Evolutionary conservation across 176 grass and related monocot genomes (phyloP).

Genomic region (Triticum timopheevii): DNA sequence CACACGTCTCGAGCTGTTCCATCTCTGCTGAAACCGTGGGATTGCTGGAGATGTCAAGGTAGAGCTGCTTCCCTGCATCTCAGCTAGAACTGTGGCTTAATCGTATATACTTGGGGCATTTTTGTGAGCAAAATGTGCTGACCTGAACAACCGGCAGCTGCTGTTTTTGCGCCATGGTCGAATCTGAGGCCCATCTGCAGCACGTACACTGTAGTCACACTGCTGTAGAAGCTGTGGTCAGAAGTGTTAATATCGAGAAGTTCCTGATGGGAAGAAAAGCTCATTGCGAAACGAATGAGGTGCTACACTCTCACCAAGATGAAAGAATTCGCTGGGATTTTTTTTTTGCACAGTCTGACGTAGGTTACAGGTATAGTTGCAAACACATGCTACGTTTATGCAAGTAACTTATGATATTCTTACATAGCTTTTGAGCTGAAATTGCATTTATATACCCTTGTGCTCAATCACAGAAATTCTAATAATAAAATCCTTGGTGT

Average conservation of each 20-base stretch:
- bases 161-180: background rate
- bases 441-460: background rate
- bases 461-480: background rate
- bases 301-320: background rate
- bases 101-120: background rate
- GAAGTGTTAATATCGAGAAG: background rate
- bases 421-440: conserved; percentile 1
- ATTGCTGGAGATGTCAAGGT: background rate
- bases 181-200: background rate
- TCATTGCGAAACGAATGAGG: background rate
- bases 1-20: background rate
- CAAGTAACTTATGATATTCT: background rate
- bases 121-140: background rate
- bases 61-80: background rate
- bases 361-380: background rate
- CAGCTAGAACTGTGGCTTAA: background rate
- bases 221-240: background rate
- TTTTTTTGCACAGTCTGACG: background rate
- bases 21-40: background rate
- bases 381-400: background rate
- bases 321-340: background rate
- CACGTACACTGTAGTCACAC: background rate
- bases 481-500: background rate
- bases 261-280: background rate
- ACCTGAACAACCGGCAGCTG: background rate